Percentiles rank a stretch among this genome's conserved stretches.
Evolutionary conservation across 352 stramenopile species (phyloP).

Genomic region (Globisporangium carolinianum): DNA sequence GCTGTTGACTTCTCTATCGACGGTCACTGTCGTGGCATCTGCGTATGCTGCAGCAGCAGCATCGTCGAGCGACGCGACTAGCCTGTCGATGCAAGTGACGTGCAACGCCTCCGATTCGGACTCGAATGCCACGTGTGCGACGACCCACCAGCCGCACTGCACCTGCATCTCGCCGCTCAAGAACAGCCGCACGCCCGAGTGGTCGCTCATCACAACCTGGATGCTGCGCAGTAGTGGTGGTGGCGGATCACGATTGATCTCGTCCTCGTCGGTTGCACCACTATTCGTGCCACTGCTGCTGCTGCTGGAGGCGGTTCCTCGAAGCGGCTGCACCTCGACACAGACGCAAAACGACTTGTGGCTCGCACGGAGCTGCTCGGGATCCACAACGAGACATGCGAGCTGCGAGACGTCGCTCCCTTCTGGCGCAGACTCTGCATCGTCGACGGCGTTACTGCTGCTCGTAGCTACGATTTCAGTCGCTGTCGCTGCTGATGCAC

Average conservation of each 20-base stretch:
- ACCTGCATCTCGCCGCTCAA: slow-evolving; percentile 16
- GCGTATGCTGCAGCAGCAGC: neutral
- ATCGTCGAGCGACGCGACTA: slow-evolving; percentile 5
- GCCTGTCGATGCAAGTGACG: slow-evolving; percentile 6
- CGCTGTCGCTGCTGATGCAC: neutral
- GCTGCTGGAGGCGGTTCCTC: too few species aligned
- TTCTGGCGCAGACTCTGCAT: neutral
- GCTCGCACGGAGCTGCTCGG: neutral
- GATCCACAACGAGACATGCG: neutral
- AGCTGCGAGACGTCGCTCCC: neutral
- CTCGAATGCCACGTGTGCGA: slow-evolving; percentile 17
- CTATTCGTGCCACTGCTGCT: too few species aligned
- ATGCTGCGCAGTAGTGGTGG: slow-evolving; percentile 5
- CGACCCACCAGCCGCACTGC: slow-evolving; percentile 23
- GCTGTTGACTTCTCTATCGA: neutral
- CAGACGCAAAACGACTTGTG: slow-evolving; percentile 2
- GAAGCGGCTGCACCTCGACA: neutral
- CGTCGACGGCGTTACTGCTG: neutral
- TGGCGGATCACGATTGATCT: neutral
- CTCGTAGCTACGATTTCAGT: neutral
- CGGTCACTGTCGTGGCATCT: neutral
- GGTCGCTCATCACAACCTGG: slow-evolving; percentile 30
- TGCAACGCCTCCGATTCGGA: neutral
- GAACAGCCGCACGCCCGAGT: slow-evolving; percentile 27
- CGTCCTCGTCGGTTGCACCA: neutral